Conservation (phyloP, 352 stramenopile genomes). For the Globisporangium carolinianum region DNA sequence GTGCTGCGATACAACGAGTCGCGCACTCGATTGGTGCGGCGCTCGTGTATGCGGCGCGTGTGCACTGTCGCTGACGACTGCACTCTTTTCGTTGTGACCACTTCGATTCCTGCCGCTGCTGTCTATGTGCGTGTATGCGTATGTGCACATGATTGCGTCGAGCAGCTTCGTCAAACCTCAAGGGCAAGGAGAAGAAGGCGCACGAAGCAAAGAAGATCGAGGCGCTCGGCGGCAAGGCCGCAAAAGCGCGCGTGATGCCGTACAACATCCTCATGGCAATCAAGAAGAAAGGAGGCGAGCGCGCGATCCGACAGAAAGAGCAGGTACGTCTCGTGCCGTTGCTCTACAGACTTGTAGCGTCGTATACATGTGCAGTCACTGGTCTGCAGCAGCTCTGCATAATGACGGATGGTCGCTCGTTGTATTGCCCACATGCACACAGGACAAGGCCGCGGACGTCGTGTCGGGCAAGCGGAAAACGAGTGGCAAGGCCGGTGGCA, state of each 20-base stretch:
- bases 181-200: slow-evolving; percentile 77
- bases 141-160: background rate
- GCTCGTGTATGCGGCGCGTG: too few species aligned
- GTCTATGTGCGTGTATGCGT: too few species aligned
- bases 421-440: background rate
- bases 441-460: slow-evolving; percentile 66
- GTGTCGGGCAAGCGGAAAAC: slow-evolving; percentile 61
- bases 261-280: slow-evolving; percentile 73
- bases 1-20: background rate
- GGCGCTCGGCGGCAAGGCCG: slow-evolving; percentile 49
- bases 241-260: slow-evolving; percentile 48
- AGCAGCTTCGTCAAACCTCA: slow-evolving; percentile 43
- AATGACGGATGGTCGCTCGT: too few species aligned
- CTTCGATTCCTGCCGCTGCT: background rate
- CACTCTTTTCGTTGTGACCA: background rate
- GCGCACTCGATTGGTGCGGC: too few species aligned
- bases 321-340: slow-evolving; percentile 23
- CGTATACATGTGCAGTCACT: too few species aligned
- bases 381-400: too few species aligned
- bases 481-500: slow-evolving; percentile 19
- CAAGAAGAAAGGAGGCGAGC: slow-evolving; percentile 50
- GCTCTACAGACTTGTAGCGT: background rate
- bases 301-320: slow-evolving; percentile 49
- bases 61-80: too few species aligned
- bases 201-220: slow-evolving; percentile 71